Evolutionary conservation across 805 yeast genomes (phyloP).

Genomic region (Metschnikowia cerradonensis): DNA sequence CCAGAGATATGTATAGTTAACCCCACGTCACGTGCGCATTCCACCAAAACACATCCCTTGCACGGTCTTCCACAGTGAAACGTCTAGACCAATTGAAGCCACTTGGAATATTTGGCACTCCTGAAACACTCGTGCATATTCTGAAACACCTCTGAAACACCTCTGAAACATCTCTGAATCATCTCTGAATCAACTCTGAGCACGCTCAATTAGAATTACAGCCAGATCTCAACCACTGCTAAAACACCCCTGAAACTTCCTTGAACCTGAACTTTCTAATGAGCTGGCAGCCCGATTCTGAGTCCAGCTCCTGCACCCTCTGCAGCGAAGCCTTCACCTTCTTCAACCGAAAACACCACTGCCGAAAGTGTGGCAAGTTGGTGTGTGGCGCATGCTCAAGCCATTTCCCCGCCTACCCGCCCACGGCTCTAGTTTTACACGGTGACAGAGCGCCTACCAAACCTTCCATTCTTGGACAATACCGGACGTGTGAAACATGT

Average conservation of each 20-base stretch:
- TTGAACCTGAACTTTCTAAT: background rate
- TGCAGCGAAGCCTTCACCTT: slow-evolving; percentile 54
- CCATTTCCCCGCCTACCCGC: slow-evolving; percentile 36
- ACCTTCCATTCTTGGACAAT: slow-evolving; percentile 23
- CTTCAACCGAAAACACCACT: slow-evolving; percentile 76
- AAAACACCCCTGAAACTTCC: background rate
- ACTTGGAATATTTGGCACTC: too few relatives aligned
- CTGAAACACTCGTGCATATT: too few relatives aligned
- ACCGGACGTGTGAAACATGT: slow-evolving; percentile 75
- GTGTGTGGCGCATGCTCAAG: slow-evolving; percentile 70
- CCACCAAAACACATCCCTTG: background rate
- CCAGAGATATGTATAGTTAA: background rate
- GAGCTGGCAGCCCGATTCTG: slow-evolving; percentile 69
- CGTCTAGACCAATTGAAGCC: background rate
- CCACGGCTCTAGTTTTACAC: slow-evolving; percentile 17
- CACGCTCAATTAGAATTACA: too few relatives aligned
- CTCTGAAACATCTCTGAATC: background rate
- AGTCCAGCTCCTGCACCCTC: slow-evolving; percentile 47
- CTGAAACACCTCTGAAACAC: too few relatives aligned
- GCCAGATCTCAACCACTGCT: background rate
- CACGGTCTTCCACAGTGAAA: background rate
- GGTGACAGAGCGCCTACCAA: slow-evolving; percentile 14
- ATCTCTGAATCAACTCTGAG: background rate
- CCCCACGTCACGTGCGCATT: slow-evolving; percentile 3
- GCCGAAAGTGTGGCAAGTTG: slow-evolving; percentile 75